Conservation (phyloP, 192 early-diverging fungal genomes). For the Haplosporangium gracile region DNA sequence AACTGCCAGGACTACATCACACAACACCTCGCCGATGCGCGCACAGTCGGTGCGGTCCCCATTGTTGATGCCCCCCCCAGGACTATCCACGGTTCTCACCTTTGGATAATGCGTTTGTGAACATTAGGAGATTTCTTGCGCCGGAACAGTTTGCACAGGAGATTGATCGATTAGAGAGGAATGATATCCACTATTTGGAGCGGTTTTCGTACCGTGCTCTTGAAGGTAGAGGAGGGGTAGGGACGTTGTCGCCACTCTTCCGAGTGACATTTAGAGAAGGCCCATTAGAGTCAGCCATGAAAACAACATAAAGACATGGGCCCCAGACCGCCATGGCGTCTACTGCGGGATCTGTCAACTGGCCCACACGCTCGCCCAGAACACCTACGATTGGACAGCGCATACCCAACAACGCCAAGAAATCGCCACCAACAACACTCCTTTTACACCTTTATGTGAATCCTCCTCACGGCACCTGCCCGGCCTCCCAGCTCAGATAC, state of each 20-base stretch:
- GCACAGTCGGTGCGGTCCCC: constrained; percentile 21
- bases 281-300: neutral
- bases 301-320: neutral
- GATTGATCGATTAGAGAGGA: constrained; percentile 12
- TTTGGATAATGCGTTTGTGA: constrained; percentile 12
- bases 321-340: constrained; percentile 12
- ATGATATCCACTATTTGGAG: constrained; percentile 17
- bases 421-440: neutral
- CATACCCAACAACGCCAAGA: neutral
- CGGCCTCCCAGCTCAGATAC: constrained; percentile 23
- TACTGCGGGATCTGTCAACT: constrained; percentile 33
- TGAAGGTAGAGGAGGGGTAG: neutral
- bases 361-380: constrained; percentile 14
- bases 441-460: neutral
- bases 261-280: neutral
- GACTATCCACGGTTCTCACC: constrained; percentile 36
- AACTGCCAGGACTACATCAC: constrained; percentile 42
- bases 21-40: constrained; percentile 18
- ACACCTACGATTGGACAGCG: constrained; percentile 13
- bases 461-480: constrained; percentile 16
- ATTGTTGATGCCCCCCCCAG: constrained; percentile 43
- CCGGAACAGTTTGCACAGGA: constrained; percentile 29
- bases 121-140: constrained; percentile 14
- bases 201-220: neutral
- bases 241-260: neutral